Percentiles rank a stretch among this genome's conserved stretches.
Conservation (phyloP, 2,329 filamentous ascomycete species). For the Diaporthe nobilis region DNA sequence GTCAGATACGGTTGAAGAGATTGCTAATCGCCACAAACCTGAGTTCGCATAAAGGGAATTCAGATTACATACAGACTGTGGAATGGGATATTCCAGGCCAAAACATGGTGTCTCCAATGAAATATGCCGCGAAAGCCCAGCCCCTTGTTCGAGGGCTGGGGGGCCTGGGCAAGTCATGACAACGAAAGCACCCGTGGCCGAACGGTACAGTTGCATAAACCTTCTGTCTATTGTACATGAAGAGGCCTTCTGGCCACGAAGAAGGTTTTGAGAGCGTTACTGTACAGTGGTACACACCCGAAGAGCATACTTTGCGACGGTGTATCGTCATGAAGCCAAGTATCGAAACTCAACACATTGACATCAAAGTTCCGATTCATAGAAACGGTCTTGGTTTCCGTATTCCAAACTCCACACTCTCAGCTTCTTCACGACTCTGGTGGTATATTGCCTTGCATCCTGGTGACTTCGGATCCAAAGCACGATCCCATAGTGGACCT, state of each 20-base stretch:
- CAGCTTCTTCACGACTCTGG: not conserved
- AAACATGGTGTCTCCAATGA: not conserved
- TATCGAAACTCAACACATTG: not conserved
- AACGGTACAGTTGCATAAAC: too few species aligned
- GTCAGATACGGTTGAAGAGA: too few species aligned
- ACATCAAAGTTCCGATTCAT: not conserved
- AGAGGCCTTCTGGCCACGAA: not conserved
- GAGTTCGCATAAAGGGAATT: not conserved
- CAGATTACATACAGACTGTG: not conserved
- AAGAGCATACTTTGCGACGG: not conserved
- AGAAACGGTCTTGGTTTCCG: not conserved
- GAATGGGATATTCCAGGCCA: not conserved
- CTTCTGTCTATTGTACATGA: not conserved
- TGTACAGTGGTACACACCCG: not conserved
- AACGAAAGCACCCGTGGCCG: not conserved
- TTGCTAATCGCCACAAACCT: not conserved
- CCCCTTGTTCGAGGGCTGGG: not conserved
- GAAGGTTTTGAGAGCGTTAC: not conserved
- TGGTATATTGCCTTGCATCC: not conserved
- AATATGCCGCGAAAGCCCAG: not conserved
- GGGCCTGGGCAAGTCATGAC: not conserved
- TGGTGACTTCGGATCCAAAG: not conserved
- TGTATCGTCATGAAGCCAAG: not conserved
- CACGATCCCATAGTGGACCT: not conserved
- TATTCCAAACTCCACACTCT: not conserved